Evolutionary conservation across 1,139 yeast species (phyloP), one percentile per base, ranked within the genome.

Genomic region (Suhomyces bolitotheri): DNA sequence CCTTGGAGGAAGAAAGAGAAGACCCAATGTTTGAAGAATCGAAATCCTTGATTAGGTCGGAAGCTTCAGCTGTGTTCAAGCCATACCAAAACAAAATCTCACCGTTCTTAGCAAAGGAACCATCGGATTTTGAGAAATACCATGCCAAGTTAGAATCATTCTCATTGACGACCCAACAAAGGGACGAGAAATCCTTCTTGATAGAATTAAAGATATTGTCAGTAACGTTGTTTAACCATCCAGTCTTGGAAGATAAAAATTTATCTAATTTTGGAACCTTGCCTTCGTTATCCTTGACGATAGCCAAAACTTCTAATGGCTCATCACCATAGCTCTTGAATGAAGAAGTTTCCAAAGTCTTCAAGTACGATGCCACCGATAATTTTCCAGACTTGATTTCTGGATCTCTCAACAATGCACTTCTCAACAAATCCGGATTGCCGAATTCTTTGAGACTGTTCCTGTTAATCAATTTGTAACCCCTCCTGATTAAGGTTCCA

Each of bases 201-300:
- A 92, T 75, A 13, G 95, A 80, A 39, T 74, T 77, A 78, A 95
- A 92, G 40, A 94, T 85, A 62, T 90, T 92, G 54, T 92, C 99
- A 39, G 96, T 85, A 40, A 92, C 97, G 51, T 90, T 92, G 69
- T 92, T 92, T 58, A 92, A 80, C 99, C 99, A 92, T 29, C 97
- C 97, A 41, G 86, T 78, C 60, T 85, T 82, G 22, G 95, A 79
- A 21, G 95, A 88, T 49, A 89, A 72, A 57, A 92, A 88, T 62
- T 88, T 89, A 61, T 88, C 96, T 46, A 92, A 68, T 39, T 75
- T 78, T n/a, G 97, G 84, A 39, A 85, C 66, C 27, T 66, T 63
- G 27, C 59, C 58, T 26, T 64, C 60, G 36, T 28, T 22, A 13
- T 64, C 64, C 27, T 72, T 70, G 24, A 92, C 95, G 51, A 92